A percentile compares a stretch with the other conserved stretches of the same genome.
phyloP scores from a whole-genome alignment of 1,139 yeast species.

The Candida anutae region DNA sequence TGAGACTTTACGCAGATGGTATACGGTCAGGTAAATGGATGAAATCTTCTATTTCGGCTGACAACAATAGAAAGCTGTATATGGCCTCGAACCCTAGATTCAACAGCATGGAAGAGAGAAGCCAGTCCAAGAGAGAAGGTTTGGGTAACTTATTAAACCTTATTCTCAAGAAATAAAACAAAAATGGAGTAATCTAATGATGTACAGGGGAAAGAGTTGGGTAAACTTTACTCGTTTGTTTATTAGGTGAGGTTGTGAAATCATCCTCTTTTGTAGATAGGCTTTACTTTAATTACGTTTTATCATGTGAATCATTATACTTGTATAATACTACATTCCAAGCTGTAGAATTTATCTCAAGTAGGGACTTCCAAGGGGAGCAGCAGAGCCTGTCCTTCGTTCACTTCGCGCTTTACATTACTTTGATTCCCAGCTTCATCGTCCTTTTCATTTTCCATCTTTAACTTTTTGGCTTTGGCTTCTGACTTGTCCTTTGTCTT shows the following conservation, averaged over 20 bases:
- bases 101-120: conserved; percentile 20
- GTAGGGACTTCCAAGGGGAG: too few relatives aligned
- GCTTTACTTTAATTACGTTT: too few relatives aligned
- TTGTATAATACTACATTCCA: too few relatives aligned
- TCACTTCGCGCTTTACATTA: not conserved
- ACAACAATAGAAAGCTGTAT: conserved; percentile 17
- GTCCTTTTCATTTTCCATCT: not conserved
- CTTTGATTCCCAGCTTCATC: not conserved
- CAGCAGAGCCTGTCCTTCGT: too few relatives aligned
- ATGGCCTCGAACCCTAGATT: conserved; percentile 27
- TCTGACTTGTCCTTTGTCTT: conserved; percentile 20
- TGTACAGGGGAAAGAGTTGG: too few relatives aligned
- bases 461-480: conserved; percentile 4
- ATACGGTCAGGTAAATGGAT: conserved; percentile 37
- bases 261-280: too few relatives aligned
- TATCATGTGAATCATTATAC: too few relatives aligned
- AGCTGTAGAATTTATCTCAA: too few relatives aligned
- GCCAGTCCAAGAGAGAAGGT: not conserved
- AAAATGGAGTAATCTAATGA: too few relatives aligned
- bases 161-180: too few relatives aligned
- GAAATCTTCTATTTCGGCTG: conserved; percentile 13
- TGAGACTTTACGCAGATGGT: conserved; percentile 34
- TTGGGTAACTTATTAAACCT: not conserved
- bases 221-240: too few relatives aligned
- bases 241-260: too few relatives aligned